Base-by-base conservation (phyloP, 495 filamentous ascomycete genomes). In the Hypoxylon crocopeplum region DNA sequence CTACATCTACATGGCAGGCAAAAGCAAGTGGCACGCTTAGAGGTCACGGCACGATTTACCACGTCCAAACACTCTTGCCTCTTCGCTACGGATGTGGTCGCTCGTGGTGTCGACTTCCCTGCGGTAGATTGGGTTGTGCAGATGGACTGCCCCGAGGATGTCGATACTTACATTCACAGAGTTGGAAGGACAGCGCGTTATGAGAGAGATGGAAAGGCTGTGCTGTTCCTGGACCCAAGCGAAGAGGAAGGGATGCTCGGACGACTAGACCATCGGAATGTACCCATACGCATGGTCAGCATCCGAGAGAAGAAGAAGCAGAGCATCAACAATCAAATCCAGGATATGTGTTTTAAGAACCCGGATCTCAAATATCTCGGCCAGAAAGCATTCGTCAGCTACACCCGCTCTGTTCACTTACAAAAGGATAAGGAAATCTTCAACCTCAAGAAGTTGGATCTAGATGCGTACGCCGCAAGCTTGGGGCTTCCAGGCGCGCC, bases 121-220 rank as follows among this genome's bases (percentile, higher is more conserved):
- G 90, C 92, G 10, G 93, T 98, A 1, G 94, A 98, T 70, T 98
- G 94, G 92, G 94, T 98, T 7, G 87, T 98, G 38, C 94, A 98
- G 67, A 73, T 91, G 21, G 94, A 98, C 70, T 96, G 91, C 56
- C 94, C 94, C 0, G 94, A 98, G 73, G 94, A 98, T 72, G 89
- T 88, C 1, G 94, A 97, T 58, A 98, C 94, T 0, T 98, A 98
- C 59, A 98, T 98, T 59, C 94, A 98, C 71, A 87, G 94, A 45
- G 95, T 97, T 10, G 94, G 94, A 12, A 86, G 94, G 12, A 99
- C 94, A 19, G 94, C 94, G 1, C 84, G 94, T n/a, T 97, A 92
- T 70, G 90, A 97, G 58, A 88, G 87, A 53, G 82, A 88, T 32
- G 94, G 94, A 5, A 84, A 87, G 27, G 93, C 94, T 0, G 91